Percentiles rank a stretch among this genome's conserved stretches.
phyloP scores from a whole-genome alignment of 2,329 filamentous ascomycete genomes.

The Xylariales sp. region DNA sequence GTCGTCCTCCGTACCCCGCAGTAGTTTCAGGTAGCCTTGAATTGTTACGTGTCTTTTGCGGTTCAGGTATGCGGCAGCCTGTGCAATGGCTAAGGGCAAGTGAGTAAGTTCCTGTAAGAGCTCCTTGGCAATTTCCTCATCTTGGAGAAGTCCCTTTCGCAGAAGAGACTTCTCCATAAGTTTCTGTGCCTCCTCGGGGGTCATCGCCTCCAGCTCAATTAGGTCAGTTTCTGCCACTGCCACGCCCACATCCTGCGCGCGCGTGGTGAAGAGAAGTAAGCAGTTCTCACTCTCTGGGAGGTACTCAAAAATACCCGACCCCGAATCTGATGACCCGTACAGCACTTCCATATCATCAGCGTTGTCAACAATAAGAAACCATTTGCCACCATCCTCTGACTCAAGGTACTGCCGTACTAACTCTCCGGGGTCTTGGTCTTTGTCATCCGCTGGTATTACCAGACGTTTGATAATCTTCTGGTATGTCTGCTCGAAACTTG shows the following conservation, averaged over 20 bases:
- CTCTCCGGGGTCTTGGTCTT: conserved; percentile 55
- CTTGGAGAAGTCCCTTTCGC: conserved; percentile 11
- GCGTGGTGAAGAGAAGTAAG: conserved; percentile 30
- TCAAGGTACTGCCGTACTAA: conserved; percentile 45
- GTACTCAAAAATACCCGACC: conserved; percentile 3
- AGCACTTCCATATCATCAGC: conserved; percentile 30
- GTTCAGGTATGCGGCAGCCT: conserved; percentile 36
- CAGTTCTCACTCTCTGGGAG: conserved; percentile 16
- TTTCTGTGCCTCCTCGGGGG: conserved; percentile 16
- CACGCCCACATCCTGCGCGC: conserved; percentile 23
- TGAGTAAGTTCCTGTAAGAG: conserved; percentile 28
- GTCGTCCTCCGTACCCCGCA: conserved; percentile 25
- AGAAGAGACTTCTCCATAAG: conserved; percentile 21
- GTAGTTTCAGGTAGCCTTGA: conserved; percentile 27
- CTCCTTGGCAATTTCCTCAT: conserved; percentile 10
- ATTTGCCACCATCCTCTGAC: conserved; percentile 22
- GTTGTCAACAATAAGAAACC: conserved; percentile 38
- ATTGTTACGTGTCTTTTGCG: conserved; percentile 16
- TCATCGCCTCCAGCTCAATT: conserved; percentile 24
- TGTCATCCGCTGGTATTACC: conserved; percentile 30
- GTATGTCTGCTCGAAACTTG: conserved; percentile 34
- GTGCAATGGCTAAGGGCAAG: conserved; percentile 33
- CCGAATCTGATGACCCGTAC: conserved; percentile 10
- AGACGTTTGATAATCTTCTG: conserved; percentile 26
- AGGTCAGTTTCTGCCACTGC: conserved; percentile 17